Conservation (phyloP, 768 basidiomycete genomes). For the Rhizopogon salebrosus region DNA sequence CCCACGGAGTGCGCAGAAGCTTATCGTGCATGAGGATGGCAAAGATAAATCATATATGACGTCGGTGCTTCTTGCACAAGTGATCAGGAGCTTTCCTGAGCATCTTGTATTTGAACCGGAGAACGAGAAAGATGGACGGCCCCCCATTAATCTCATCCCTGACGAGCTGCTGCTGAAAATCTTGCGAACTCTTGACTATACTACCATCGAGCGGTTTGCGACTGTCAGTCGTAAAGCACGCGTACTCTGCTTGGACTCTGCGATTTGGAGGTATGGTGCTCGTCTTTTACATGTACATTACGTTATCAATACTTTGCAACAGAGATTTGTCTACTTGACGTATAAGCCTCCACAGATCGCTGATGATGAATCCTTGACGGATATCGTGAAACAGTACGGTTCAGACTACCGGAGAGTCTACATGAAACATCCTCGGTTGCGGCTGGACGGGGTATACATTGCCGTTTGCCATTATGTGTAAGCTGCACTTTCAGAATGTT, state of each 20-base stretch:
- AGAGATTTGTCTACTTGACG: conserved; percentile 56
- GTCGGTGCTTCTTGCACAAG: conserved; percentile 39
- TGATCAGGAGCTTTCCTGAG: conserved; percentile 46
- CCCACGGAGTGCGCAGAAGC: conserved; percentile 81
- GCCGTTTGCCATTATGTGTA: conserved; percentile 87
- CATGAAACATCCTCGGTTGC: conserved; percentile 80
- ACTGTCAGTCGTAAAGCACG: conserved; percentile 69
- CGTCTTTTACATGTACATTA: not conserved
- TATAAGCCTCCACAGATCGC: conserved; percentile 77
- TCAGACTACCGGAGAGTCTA: conserved; percentile 71
- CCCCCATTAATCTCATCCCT: conserved; percentile 58
- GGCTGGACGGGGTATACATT: conserved; percentile 88
- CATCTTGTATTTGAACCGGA: conserved; percentile 61
- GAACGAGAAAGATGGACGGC: conserved; percentile 48
- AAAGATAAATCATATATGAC: conserved; percentile 4
- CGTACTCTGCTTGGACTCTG: conserved; percentile 60
- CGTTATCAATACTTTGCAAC: conserved; percentile 4
- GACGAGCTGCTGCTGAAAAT: conserved; percentile 72
- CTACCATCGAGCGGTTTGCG: conserved; percentile 75
- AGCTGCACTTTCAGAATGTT: conserved; percentile 19
- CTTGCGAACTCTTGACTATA: conserved; percentile 59
- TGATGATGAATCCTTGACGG: conserved; percentile 40
- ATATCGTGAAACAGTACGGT: conserved; percentile 46
- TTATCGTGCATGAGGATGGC: conserved; percentile 62
- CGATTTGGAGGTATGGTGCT: conserved; percentile 66